Conservation (phyloP, 2,329 filamentous ascomycete species). For the Nemania bipapillata region DNA sequence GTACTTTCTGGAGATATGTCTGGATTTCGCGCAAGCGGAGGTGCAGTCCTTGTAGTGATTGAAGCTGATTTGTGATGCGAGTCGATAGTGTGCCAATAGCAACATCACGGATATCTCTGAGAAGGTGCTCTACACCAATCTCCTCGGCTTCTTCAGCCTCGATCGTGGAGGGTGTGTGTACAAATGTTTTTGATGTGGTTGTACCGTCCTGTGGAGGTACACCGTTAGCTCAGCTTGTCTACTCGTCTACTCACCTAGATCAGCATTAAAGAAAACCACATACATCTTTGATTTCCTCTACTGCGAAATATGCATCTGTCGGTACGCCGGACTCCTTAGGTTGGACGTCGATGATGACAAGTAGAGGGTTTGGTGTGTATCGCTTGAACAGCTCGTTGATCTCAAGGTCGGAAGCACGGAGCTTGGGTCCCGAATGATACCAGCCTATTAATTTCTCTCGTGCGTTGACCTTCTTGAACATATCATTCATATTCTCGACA, state of each 20-base stretch:
- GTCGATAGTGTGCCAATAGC: slow-evolving; percentile 96
- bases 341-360: slow-evolving; percentile 98
- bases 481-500: slow-evolving; percentile 98
- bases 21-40: slow-evolving; percentile 94
- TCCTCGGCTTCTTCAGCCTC: slow-evolving; percentile 99
- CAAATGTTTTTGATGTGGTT: slow-evolving; percentile 95
- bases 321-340: slow-evolving; percentile 97
- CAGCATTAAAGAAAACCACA: slow-evolving; percentile 51
- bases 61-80: slow-evolving; percentile 95
- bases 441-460: slow-evolving; percentile 98
- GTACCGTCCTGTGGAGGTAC: slow-evolving; percentile 80
- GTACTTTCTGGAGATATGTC: slow-evolving; percentile 93
- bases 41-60: slow-evolving; percentile 95
- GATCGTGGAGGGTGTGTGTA: slow-evolving; percentile 97
- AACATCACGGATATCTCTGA: slow-evolving; percentile 97
- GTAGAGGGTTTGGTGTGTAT: slow-evolving; percentile 94
- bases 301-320: slow-evolving; percentile 98
- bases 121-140: slow-evolving; percentile 96
- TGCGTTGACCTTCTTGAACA: slow-evolving; percentile 99
- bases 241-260: too few species aligned
- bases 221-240: slow-evolving; percentile 31
- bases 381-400: slow-evolving; percentile 99
- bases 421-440: slow-evolving; percentile 98
- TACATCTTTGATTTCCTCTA: slow-evolving; percentile 99
- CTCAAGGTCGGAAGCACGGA: slow-evolving; percentile 94